Conservation (phyloP, 257 asterid species). For the Nicotiana tabacum region DNA sequence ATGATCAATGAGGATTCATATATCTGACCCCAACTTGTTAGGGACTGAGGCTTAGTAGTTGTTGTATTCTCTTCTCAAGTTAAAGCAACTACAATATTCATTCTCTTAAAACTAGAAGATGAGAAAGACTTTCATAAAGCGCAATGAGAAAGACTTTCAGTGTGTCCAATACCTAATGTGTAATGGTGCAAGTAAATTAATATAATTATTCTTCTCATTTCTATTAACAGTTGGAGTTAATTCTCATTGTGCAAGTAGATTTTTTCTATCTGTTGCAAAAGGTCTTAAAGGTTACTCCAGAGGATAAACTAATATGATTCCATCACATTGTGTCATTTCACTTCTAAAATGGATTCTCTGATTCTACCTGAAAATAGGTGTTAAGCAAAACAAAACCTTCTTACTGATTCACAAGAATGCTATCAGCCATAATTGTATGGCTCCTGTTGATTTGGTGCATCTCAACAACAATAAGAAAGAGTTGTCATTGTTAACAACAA, state of each 20-base stretch:
- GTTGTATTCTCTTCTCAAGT: neutral
- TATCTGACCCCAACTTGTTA: neutral
- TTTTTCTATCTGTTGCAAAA: neutral
- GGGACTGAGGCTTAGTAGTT: neutral
- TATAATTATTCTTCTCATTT: neutral
- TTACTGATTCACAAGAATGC: neutral
- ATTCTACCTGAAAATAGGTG: neutral
- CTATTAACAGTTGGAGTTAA: neutral
- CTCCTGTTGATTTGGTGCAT: constrained; percentile 1
- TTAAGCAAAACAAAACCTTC: neutral
- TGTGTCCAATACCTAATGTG: neutral
- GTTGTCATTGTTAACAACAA: neutral
- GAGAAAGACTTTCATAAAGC: neutral
- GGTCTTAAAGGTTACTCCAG: neutral
- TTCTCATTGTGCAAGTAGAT: neutral
- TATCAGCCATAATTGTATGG: neutral
- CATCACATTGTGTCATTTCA: constrained; percentile 2
- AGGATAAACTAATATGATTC: neutral
- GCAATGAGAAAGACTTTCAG: neutral
- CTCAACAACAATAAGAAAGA: neutral
- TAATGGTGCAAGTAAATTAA: neutral
- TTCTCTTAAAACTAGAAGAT: neutral
- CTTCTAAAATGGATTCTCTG: neutral
- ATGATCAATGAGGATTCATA: neutral
- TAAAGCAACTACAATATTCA: neutral